These are phyloP conservation scores for Suillus paluster DNA, from an alignment of 768 basidiomycete genomes.

Conservation along the genomic window DNA sequence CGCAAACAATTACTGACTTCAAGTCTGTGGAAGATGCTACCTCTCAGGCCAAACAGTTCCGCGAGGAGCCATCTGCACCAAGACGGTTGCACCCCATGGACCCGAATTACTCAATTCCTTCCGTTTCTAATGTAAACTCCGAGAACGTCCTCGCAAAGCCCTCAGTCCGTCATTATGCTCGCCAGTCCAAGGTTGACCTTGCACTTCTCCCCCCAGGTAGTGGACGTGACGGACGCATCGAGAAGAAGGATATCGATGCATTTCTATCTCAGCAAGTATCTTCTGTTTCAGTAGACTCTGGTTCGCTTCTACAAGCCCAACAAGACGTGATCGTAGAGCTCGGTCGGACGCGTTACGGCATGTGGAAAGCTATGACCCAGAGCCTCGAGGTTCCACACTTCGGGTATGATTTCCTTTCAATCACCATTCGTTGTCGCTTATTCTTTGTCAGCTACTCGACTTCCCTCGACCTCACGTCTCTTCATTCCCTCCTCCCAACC, in stretches of 20 bases:
- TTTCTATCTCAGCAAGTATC: conserved; percentile 42
- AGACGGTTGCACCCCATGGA: conserved; percentile 65
- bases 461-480: conserved; percentile 71
- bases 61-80: not conserved
- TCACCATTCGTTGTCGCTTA: conserved; percentile 4
- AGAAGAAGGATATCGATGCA: conserved; percentile 73
- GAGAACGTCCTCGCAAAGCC: conserved; percentile 68
- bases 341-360: conserved; percentile 75
- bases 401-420: conserved; percentile 47
- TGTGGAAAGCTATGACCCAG: conserved; percentile 93
- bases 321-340: conserved; percentile 71
- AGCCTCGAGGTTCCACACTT: conserved; percentile 88
- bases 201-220: conserved; percentile 62
- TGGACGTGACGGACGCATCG: conserved; percentile 75
- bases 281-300: not conserved
- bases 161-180: conserved; percentile 78
- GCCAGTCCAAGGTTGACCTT: conserved; percentile 66
- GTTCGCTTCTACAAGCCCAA: conserved; percentile 3
- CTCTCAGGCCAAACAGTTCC: not conserved
- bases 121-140: conserved; percentile 17
- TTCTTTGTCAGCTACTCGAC: conserved; percentile 62
- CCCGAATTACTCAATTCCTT: conserved; percentile 46
- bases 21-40: conserved; percentile 17
- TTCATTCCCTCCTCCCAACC: conserved; percentile 63
- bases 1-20: not conserved